A percentile compares a stretch with the other conserved stretches of the same genome.
Evolutionary conservation across 805 yeast species (phyloP).

Genomic region (Hemisphaericaspora nanyangensis): DNA sequence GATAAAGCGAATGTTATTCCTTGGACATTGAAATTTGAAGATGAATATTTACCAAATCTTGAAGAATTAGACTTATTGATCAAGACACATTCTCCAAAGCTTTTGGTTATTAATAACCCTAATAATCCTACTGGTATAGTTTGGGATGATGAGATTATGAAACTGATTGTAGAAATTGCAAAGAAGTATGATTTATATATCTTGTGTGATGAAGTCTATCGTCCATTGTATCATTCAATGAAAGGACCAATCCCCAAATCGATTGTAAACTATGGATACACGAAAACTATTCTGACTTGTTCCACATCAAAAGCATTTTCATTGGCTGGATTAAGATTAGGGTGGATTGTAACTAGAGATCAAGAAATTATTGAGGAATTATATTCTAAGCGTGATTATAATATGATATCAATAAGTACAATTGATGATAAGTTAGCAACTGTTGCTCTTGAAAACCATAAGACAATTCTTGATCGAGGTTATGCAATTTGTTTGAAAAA

Average conservation of each 20-base stretch:
- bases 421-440: constrained; percentile 45
- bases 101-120: constrained; percentile 46
- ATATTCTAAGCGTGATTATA: constrained; percentile 44
- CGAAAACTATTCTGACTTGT: constrained; percentile 43
- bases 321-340: constrained; percentile 50
- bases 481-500: constrained; percentile 36
- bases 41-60: constrained; percentile 35
- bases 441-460: constrained; percentile 35
- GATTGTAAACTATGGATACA: constrained; percentile 37
- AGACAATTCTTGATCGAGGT: constrained; percentile 36
- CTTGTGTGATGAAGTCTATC: constrained; percentile 51
- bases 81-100: constrained; percentile 33
- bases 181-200: constrained; percentile 27
- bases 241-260: constrained; percentile 29
- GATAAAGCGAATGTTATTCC: constrained; percentile 28
- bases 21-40: constrained; percentile 28
- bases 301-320: constrained; percentile 55
- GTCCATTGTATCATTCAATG: constrained; percentile 46
- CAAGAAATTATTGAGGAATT: constrained; percentile 25
- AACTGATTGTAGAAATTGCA: constrained; percentile 36
- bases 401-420: constrained; percentile 46
- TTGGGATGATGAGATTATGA: constrained; percentile 30
- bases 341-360: constrained; percentile 47
- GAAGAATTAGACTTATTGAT: constrained; percentile 24
- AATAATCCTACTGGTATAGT: constrained; percentile 46